phyloP scores from a whole-genome alignment of 2,329 filamentous ascomycete genomes.

The Cordyceps tenuipes region DNA sequence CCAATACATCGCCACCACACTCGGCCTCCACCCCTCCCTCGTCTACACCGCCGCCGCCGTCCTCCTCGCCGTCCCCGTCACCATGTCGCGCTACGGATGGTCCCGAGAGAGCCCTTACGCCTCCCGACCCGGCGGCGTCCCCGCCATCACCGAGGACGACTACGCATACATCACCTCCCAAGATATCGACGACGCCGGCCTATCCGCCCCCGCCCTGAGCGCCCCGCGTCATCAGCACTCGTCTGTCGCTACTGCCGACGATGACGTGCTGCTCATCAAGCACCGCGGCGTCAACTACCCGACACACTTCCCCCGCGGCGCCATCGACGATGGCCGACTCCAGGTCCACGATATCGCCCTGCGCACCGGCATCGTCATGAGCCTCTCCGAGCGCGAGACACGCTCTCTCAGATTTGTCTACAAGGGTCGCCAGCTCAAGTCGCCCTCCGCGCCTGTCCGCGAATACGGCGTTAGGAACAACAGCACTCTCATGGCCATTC shows the following conservation, averaged over 20 bases:
- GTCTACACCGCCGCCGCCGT: conserved; percentile 43
- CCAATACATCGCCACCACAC: conserved; percentile 42
- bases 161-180: conserved; percentile 78
- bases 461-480: conserved; percentile 55
- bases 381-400: conserved; percentile 45
- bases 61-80: conserved; percentile 37
- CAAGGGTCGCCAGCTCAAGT: conserved; percentile 64
- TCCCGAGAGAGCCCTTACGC: conserved; percentile 42
- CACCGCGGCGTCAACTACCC: conserved; percentile 58
- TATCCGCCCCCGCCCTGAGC: conserved; percentile 18
- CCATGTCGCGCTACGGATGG: conserved; percentile 50
- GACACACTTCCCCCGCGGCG: conserved; percentile 65
- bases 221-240: conserved; percentile 30
- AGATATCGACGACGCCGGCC: conserved; percentile 47
- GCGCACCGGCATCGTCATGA: conserved; percentile 59
- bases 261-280: conserved; percentile 64
- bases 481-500: conserved; percentile 46
- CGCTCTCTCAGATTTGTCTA: conserved; percentile 59
- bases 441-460: conserved; percentile 47
- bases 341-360: conserved; percentile 57
- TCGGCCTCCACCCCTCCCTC: conserved; percentile 40
- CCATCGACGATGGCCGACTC: conserved; percentile 66
- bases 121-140: conserved; percentile 39
- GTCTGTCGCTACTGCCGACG: conserved; percentile 37
- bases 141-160: conserved; percentile 65